Conservation (phyloP, 257 asterid species). For the Schizonepeta tenuifolia region DNA sequence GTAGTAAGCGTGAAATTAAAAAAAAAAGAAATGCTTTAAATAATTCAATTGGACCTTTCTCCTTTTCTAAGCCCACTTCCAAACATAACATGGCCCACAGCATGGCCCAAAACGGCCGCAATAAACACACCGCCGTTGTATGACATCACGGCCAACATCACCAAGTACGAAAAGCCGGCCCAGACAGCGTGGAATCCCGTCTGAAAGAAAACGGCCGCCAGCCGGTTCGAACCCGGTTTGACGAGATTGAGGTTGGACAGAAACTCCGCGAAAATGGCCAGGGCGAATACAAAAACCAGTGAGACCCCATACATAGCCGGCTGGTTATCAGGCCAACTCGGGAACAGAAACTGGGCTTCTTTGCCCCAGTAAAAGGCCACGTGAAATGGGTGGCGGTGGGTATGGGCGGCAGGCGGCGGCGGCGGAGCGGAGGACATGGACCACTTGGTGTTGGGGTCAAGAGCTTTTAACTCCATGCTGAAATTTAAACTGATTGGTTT, state of each 20-base stretch:
- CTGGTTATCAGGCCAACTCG: constrained; percentile 55
- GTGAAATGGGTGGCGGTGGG: constrained; percentile 40
- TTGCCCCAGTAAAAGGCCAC: constrained; percentile 54
- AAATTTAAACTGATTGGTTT: not conserved
- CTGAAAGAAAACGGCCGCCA: constrained; percentile 50
- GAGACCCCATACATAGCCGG: constrained; percentile 71
- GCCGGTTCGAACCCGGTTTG: constrained; percentile 63
- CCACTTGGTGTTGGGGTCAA: constrained; percentile 30
- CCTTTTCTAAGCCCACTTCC: constrained; percentile 53
- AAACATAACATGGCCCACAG: constrained; percentile 58
- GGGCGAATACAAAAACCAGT: constrained; percentile 52
- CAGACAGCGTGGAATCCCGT: constrained; percentile 62
- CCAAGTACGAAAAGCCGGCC: constrained; percentile 76
- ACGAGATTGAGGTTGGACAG: constrained; percentile 54
- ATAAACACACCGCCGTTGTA: constrained; percentile 78
- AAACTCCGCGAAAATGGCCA: constrained; percentile 64
- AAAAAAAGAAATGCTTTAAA: not conserved
- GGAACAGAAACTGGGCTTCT: constrained; percentile 50
- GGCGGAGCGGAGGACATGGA: constrained; percentile 28
- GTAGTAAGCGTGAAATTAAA: too few species aligned
- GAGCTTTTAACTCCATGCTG: constrained; percentile 33
- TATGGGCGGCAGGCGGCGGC: constrained; percentile 31
- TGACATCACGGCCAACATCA: constrained; percentile 74
- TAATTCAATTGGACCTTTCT: constrained; percentile 18
- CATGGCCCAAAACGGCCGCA: constrained; percentile 73